phyloP scores from a whole-genome alignment of 2,329 filamentous ascomycete genomes.

The Daldinia eschscholtzii region DNA sequence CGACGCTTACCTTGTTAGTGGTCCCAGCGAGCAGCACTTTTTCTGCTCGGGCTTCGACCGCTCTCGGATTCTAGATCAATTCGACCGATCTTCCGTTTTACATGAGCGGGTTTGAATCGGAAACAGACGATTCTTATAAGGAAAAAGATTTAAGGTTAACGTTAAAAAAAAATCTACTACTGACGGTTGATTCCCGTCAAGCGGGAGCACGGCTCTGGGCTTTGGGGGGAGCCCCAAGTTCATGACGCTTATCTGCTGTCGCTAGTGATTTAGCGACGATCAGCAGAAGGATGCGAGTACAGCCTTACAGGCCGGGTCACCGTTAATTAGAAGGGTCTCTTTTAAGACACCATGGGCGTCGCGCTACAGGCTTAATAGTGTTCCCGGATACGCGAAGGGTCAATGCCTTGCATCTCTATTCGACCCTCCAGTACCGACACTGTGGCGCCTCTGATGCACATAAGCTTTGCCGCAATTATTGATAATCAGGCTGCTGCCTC shows the following conservation, averaged over 20 bases:
- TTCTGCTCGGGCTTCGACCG: slow-evolving; percentile 30
- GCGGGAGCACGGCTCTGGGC: not conserved
- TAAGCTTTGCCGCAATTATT: slow-evolving; percentile 19
- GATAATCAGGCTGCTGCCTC: slow-evolving; percentile 13
- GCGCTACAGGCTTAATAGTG: slow-evolving; percentile 8
- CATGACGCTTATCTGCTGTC: slow-evolving; percentile 31
- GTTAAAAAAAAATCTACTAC: not conserved
- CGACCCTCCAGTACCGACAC: slow-evolving; percentile 28
- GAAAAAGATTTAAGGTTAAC: slow-evolving; percentile 11
- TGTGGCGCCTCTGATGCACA: slow-evolving; percentile 31
- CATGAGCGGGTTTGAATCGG: slow-evolving; percentile 21
- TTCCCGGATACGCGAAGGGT: slow-evolving; percentile 12
- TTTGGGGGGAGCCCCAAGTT: slow-evolving; percentile 10
- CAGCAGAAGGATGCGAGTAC: slow-evolving; percentile 25
- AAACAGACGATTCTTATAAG: slow-evolving; percentile 6
- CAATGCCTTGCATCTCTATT: slow-evolving; percentile 26
- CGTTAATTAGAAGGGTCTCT: slow-evolving; percentile 1
- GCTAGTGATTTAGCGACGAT: slow-evolving; percentile 22
- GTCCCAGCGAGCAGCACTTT: slow-evolving; percentile 29
- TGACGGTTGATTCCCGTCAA: slow-evolving; percentile 1
- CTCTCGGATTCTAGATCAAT: slow-evolving; percentile 35
- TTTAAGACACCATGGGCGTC: slow-evolving; percentile 7
- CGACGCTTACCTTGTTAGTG: slow-evolving; percentile 43
- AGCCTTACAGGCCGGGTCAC: slow-evolving; percentile 22
- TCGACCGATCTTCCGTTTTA: slow-evolving; percentile 23